Evolutionary conservation across 1,284 basidiomycete species (phyloP).

Genomic region (Farysia itapuensis): DNA sequence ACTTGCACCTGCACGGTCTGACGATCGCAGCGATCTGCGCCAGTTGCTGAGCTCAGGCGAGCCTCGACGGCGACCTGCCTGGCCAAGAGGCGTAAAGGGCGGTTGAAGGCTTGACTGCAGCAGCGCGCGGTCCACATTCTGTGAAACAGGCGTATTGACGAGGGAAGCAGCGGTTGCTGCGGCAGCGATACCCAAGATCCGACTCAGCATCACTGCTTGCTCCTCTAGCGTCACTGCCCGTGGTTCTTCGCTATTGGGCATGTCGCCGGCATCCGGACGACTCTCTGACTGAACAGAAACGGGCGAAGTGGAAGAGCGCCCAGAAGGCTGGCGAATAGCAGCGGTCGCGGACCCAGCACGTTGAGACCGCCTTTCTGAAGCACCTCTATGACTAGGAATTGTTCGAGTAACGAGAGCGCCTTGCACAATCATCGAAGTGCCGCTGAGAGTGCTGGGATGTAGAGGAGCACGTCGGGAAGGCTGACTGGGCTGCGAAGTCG

Average conservation of each 20-base stretch:
- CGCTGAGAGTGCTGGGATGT: slow-evolving; percentile 35
- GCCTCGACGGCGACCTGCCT: background rate
- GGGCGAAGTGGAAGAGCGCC: background rate
- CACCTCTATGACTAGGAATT: slow-evolving; percentile 8
- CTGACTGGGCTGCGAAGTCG: slow-evolving; percentile 3
- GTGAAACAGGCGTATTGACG: slow-evolving; percentile 30
- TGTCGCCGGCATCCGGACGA: background rate
- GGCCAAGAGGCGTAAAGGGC: slow-evolving; percentile 2
- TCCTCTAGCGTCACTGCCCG: slow-evolving; percentile 54
- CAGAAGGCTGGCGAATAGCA: too few species aligned
- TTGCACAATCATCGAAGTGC: slow-evolving; percentile 57
- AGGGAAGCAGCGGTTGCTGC: slow-evolving; percentile 56
- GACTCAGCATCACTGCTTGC: slow-evolving; percentile 55
- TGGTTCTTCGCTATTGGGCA: slow-evolving; percentile 12
- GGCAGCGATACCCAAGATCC: slow-evolving; percentile 52
- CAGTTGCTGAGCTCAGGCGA: slow-evolving; percentile 21
- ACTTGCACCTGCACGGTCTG: background rate
- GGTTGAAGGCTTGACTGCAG: slow-evolving; percentile 35
- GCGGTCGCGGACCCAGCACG: too few species aligned
- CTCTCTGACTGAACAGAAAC: background rate
- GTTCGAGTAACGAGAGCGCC: slow-evolving; percentile 50
- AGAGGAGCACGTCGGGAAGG: slow-evolving; percentile 6
- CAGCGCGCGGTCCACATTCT: slow-evolving; percentile 31
- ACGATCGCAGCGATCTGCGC: slow-evolving; percentile 4
- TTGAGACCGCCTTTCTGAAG: background rate